Base-by-base conservation (phyloP, 2,329 filamentous ascomycete genomes). In the Curvularia sp. region DNA sequence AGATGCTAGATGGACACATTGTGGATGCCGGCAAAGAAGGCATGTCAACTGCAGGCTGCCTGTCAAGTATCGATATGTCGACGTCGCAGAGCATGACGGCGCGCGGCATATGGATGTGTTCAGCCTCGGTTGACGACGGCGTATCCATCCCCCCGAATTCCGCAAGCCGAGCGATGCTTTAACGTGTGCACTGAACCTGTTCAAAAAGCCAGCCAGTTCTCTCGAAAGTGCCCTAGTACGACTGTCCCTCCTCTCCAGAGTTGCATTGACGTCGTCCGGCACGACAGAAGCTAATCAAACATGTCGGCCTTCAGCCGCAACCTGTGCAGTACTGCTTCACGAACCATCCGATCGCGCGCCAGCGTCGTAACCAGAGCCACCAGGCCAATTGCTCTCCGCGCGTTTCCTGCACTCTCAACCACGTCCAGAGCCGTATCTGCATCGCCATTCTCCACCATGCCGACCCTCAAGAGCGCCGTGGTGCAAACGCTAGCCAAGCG, bases 221-320 rank as follows among this genome's bases (percentile, higher is more conserved):
- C 48, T 57, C 59, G 54, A 61, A 66, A 64, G 58, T 68, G 65
- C 66, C 66, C 66, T 70, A 76, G 73, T 75, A 70, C 72, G 73
- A 68, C 67, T 65, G 53, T 69, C 70, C 68, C 66, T 68, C 60
- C 63, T 64, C 52, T 66, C 53, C 61, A 64, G 43, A 72, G 70
- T 73, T 73, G 59, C 63, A 67, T 69, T 72, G 66, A 70, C 61
- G 65, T 70, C 62, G 67, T 68, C 66, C 60, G 61, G 66, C 62
- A 66, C 72, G 67, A 57, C 66, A 68, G 63, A 72, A 72, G 74
- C 74, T 74, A 76, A 77, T 75, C 65, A 66, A 71, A 52, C 62
- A 78, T 78, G 76, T 77, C 76, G 70, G 69, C 75, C 71, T 74
- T 78, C 74, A 77, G 75, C 74, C 76, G 76, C 70, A 77, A 73